Evolutionary conservation across 176 grass and related monocot species (phyloP).

Genomic region (Carex littledalei): DNA sequence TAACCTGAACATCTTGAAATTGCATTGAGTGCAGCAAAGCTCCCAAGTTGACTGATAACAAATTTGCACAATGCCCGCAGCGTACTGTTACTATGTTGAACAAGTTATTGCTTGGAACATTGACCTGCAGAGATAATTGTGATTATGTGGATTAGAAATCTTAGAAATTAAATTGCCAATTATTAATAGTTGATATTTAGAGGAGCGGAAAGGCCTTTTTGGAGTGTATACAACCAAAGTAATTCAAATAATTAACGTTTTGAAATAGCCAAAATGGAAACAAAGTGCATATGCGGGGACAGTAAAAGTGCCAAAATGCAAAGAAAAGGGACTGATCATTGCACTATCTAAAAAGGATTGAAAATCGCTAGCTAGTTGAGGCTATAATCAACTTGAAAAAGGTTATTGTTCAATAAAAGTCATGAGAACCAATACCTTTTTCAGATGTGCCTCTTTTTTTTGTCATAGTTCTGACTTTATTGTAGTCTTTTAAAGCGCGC

Average conservation of each 20-base stretch:
- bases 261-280: not conserved
- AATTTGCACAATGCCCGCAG: constrained; percentile 44
- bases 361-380: not conserved
- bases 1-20: constrained; percentile 35
- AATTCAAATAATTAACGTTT: not conserved
- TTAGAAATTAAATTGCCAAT: not conserved
- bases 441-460: not conserved
- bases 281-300: not conserved
- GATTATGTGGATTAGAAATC: not conserved
- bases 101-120: constrained; percentile 29
- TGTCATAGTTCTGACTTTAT: constrained; percentile 19
- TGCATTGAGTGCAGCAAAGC: constrained; percentile 24
- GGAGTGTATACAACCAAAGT: not conserved
- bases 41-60: constrained; percentile 42
- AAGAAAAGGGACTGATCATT: constrained; percentile 16
- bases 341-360: constrained; percentile 21
- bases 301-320: not conserved
- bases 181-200: not conserved
- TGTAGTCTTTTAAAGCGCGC: constrained; percentile 13
- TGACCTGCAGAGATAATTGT: constrained; percentile 25
- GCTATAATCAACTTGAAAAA: not conserved
- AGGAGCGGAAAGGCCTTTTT: not conserved
- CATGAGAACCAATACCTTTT: constrained; percentile 3
- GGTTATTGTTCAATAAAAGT: not conserved
- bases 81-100: constrained; percentile 43